A percentile compares a stretch with the other conserved stretches of the same genome.
Evolutionary conservation across 192 early-diverging fungal genomes (phyloP).

Genomic region (Linnemannia elongata): DNA sequence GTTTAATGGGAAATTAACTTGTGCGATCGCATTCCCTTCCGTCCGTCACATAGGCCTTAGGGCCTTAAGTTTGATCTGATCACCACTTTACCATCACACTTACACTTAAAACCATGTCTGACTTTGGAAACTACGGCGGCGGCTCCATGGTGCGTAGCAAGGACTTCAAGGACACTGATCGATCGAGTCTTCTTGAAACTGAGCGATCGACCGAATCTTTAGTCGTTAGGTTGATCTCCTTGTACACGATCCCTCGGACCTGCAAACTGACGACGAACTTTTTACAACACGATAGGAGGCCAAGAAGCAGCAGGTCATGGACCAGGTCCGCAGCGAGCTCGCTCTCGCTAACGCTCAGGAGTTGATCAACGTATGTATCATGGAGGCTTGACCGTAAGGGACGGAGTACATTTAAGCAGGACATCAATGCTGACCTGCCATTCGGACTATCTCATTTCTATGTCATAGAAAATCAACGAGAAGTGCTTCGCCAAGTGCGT

Average conservation of each 20-base stretch:
- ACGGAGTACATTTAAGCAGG: too few relatives aligned
- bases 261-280: background rate
- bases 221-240: background rate
- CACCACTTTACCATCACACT: constrained; percentile 7
- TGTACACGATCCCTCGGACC: background rate
- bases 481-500: constrained; percentile 91
- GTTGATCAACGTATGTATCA: constrained; percentile 75
- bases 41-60: background rate
- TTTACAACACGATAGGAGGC: constrained; percentile 24
- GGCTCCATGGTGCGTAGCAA: constrained; percentile 47
- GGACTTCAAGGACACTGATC: background rate
- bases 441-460: background rate
- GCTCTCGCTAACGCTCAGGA: constrained; percentile 88
- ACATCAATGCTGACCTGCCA: background rate
- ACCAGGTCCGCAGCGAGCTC: constrained; percentile 82
- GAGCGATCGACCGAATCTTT: background rate
- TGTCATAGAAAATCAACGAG: constrained; percentile 84
- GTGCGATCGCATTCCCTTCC: background rate
- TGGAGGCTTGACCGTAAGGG: too few relatives aligned
- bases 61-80: background rate
- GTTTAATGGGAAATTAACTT: background rate
- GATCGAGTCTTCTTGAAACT: constrained; percentile 2
- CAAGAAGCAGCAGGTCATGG: constrained; percentile 82
- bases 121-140: constrained; percentile 56
- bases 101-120: constrained; percentile 42